Evolutionary conservation across 164 flowering plant species (phyloP), one percentile per base, ranked within the genome.

Genomic region (Stephania cephalantha): DNA sequence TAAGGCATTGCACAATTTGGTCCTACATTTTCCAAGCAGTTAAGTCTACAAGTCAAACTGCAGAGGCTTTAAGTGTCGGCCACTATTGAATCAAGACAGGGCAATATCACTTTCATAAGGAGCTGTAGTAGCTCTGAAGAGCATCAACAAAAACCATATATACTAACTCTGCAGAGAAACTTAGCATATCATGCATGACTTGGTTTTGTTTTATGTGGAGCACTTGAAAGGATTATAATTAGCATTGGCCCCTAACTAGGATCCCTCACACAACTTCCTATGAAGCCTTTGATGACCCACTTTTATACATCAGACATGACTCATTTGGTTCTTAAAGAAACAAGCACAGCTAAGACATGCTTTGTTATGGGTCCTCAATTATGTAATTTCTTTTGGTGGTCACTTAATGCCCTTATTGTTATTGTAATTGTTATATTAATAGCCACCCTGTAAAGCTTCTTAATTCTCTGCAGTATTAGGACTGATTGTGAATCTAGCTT

Each of bases 61-160:
- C n/a, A 29, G 63, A 53, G 18, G 30, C 25, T 20, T 11, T 9
- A 71, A 9, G 18, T 72, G 74, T 72, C 42, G 68, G 74, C 74
- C 74, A 72, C 68, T 72, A 15, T 55, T 25, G 5, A 17, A 18
- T n/a, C 74, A 72, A 13, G 22, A 35, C 63, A 35, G 44, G 42
- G 42, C 68, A 72, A 72, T 11, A 73, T 73, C 75, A 73, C 75
- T 73, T 58, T 73, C 75, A 73, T 35, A 8, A 35, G 68, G 68
- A n/a, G 46, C 75, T 55, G 42, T 9, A 55, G 11, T 68, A 61
- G 30, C 46, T 30, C n/a, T 61, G 25, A 61, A 63, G 42, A 71
- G 63, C 73, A 71, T 22, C 29, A 50, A 30, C 42, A 72, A 63
- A 71, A 63, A 71, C 35, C n/a, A 71, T 25, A 25, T 25, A 25